phyloP scores from a whole-genome alignment of 2,329 filamentous ascomycete species.

The Penicillium thymicola region DNA sequence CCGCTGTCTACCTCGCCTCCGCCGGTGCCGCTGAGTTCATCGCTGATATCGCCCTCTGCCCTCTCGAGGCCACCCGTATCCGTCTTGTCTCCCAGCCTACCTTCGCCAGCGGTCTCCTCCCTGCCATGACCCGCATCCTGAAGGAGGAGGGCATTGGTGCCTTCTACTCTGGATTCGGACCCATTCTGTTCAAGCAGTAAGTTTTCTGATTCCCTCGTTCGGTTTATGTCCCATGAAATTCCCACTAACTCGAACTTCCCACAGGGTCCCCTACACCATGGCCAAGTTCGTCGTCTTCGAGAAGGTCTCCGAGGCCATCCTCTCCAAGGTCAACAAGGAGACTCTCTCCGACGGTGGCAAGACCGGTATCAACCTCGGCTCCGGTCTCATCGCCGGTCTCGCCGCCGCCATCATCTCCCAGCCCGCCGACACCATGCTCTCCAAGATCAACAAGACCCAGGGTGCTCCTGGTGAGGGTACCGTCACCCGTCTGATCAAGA shows the following conservation, averaged over 20 bases:
- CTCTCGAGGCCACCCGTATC: conserved; percentile 89
- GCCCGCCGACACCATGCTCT: conserved; percentile 89
- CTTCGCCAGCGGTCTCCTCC: conserved; percentile 75
- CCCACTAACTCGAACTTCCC: conserved; percentile 1
- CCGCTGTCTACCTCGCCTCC: conserved; percentile 72
- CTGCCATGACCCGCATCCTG: conserved; percentile 78
- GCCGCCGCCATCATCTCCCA: conserved; percentile 83
- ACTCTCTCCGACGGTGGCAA: conserved; percentile 65
- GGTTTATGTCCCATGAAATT: too few relatives aligned
- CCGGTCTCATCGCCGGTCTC: conserved; percentile 82
- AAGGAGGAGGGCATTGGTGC: conserved; percentile 78
- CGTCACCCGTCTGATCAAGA: conserved; percentile 77
- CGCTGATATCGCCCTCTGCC: conserved; percentile 70
- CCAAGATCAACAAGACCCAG: conserved; percentile 95
- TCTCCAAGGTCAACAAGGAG: conserved; percentile 67
- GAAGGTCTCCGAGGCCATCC: conserved; percentile 76
- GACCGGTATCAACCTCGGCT: conserved; percentile 79
- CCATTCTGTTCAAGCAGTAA: conserved; percentile 80
- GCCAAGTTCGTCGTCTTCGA: conserved; percentile 93
- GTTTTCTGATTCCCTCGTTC: conserved; percentile 28
- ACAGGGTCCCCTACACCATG: conserved; percentile 86
- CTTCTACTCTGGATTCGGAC: conserved; percentile 90
- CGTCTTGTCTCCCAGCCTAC: conserved; percentile 85
- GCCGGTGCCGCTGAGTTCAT: conserved; percentile 63
- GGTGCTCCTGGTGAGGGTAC: conserved; percentile 83